Base-by-base conservation (phyloP, 2,329 filamentous ascomycete genomes). In the Zarea fungicola region DNA sequence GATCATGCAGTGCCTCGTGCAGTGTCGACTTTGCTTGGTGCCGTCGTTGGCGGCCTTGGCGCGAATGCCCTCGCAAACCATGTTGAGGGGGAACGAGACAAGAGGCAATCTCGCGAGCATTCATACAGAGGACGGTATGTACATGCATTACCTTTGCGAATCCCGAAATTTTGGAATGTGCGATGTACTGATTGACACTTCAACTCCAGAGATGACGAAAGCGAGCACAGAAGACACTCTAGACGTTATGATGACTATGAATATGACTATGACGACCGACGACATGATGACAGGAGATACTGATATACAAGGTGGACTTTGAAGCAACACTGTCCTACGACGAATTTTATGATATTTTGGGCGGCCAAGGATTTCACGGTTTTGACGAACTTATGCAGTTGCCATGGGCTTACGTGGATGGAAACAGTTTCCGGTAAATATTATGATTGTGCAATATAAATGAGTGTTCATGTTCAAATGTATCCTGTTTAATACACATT, bases 31-130 rank as follows among this genome's bases (percentile, higher is more conserved):
- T 62, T 80, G 9, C 66, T 80, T 4, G 77, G 77, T 2, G 77
- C 76, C 2, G 73, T 77, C 4, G 75, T 77, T 1, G 77, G 76
- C 3, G 77, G 76, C 4, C 65, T 81, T 9, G 76, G 75, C 5
- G 77, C 76, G 11, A 80, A 77, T 46, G 74, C 71, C 13, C 58
- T 77, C 29, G 70, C 73, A 54, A 72, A 68, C 53, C 64, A 65
- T 39, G 59, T 75, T 10, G 72, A 74, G 56, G 59, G 61, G 43
- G 62, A 64, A 6, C 61, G 63, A 11, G 62, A 65, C 13, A 60
- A 62, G 26, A 65, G 63, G 39, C 60, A 60, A 26, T 55, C 56
- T n/a, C 60, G 59, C 16, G 62, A 68, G 51, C 53, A 62, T 11
- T 57, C 29, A 13, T 23, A 43, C 45, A 18, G 45, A 28, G 39